Evolutionary conservation across 371 early-diverging fungal species (phyloP), one percentile per base, ranked within the genome.

Genomic region (Lichtheimia ramosa): DNA sequence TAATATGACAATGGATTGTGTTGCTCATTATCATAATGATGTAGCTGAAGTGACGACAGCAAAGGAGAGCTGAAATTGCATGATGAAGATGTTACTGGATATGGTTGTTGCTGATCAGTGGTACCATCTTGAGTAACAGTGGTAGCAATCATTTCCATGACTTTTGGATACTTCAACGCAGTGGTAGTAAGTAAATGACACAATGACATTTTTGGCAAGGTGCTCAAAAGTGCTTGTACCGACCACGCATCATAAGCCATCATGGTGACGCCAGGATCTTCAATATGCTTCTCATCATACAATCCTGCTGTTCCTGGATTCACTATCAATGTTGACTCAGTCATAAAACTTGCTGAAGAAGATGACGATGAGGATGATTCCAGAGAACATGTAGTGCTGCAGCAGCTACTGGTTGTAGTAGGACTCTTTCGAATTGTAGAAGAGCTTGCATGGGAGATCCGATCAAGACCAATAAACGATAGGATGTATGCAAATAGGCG

Each of bases 181-280:
- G 68, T 66, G 1, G 68, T 51, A 0, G 76, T 57, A 21, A 76
- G 50, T 16, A 76, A 64, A 41, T 73, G 66, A 41, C 69, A 70
- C 0, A 76, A 63, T 2, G 65, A 55, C 50, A 70, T 62, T 41
- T 69, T 73, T 5, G 75, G 68, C 16, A 73, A 54, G 16, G 61
- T 58, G 48, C 51, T 61, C 12, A 76, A 40, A 73, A 70, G 68
- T 28, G 39, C 62, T 51, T 50, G 66, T 8, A 61, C 57, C 43
- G 59, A 46, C 69, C 69, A 68, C 13, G 54, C 43, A 56, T 64
- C 65, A 39, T 57, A 59, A 3, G 61, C 13, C 46, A 48, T 28
- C 53, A 54, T 52, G 14, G 27, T 46, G 39, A 56, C 24, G 16
- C 60, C 59, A 5, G 51, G 41, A 25, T 61, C 48, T 20, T 57